Evolutionary conservation across 2,329 filamentous ascomycete species (phyloP).

Genomic region (Byssoonygena ceratinophila): DNA sequence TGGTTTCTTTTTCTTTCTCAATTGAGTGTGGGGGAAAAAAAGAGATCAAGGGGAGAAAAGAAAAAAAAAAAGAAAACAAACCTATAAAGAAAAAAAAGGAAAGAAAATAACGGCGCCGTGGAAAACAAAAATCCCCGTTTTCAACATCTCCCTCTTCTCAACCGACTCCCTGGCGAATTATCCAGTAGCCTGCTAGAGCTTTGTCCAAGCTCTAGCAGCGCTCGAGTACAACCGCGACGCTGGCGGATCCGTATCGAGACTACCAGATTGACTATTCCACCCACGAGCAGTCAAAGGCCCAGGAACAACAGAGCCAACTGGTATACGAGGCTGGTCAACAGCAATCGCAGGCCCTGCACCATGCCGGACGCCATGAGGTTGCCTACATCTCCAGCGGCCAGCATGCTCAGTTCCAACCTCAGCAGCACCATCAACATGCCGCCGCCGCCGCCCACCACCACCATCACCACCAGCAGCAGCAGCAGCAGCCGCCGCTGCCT

Average conservation of each 20-base stretch:
- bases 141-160: neutral
- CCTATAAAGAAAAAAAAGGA: neutral
- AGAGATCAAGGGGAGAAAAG: neutral
- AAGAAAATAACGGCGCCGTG: neutral
- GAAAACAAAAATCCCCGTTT: neutral
- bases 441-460: slow-evolving; percentile 19
- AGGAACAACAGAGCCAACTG: slow-evolving; percentile 54
- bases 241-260: slow-evolving; percentile 66
- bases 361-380: slow-evolving; percentile 27
- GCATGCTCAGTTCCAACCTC: slow-evolving; percentile 26
- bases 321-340: slow-evolving; percentile 47
- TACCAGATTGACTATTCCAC: slow-evolving; percentile 66
- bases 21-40: neutral
- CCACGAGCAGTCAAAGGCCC: slow-evolving; percentile 55
- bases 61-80: neutral
- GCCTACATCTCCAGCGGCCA: slow-evolving; percentile 26
- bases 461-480: slow-evolving; percentile 23
- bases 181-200: slow-evolving; percentile 53
- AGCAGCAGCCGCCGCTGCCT: slow-evolving; percentile 42
- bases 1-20: no score
- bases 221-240: slow-evolving; percentile 60
- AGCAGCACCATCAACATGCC: slow-evolving; percentile 25
- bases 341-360: slow-evolving; percentile 28
- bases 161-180: slow-evolving; percentile 8
- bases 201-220: slow-evolving; percentile 62